A percentile compares a stretch with the other conserved stretches of the same genome.
These are phyloP conservation scores for Penicillium hordei DNA, from an alignment of 2,329 filamentous ascomycete genomes.

Conservation along the genomic window DNA sequence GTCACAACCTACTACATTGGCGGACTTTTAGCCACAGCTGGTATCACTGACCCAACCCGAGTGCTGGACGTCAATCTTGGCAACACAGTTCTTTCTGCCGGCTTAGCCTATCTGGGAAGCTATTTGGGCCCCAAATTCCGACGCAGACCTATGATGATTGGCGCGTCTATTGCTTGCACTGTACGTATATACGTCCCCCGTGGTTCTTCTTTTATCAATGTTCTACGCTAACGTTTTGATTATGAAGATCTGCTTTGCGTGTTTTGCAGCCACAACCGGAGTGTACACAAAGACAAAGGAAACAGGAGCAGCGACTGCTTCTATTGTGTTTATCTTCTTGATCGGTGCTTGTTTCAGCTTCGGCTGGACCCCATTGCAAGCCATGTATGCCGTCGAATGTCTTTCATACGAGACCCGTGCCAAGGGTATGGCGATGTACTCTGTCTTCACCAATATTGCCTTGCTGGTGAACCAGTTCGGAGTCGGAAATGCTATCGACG, in stretches of 20 bases:
- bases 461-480: slow-evolving; percentile 51
- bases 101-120: slow-evolving; percentile 49
- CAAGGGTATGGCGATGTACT: slow-evolving; percentile 57
- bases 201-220: not conserved
- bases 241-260: slow-evolving; percentile 2
- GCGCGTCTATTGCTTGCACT: slow-evolving; percentile 1
- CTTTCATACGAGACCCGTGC: slow-evolving; percentile 56
- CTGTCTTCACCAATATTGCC: slow-evolving; percentile 46
- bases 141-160: slow-evolving; percentile 55
- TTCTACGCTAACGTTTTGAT: not conserved
- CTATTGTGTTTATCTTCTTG: slow-evolving; percentile 55
- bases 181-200: not conserved
- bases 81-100: slow-evolving; percentile 55
- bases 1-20: slow-evolving; percentile 57
- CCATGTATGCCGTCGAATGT: slow-evolving; percentile 56
- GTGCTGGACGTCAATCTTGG: slow-evolving; percentile 57
- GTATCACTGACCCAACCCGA: slow-evolving; percentile 49
- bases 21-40: slow-evolving; percentile 54
- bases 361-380: slow-evolving; percentile 47
- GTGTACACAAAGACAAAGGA: slow-evolving; percentile 29
- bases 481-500: slow-evolving; percentile 49
- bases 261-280: slow-evolving; percentile 6
- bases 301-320: slow-evolving; percentile 38
- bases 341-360: slow-evolving; percentile 52
- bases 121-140: slow-evolving; percentile 58